phyloP scores from a whole-genome alignment of 306 rosid genomes.

The Cajanus cajan region DNA sequence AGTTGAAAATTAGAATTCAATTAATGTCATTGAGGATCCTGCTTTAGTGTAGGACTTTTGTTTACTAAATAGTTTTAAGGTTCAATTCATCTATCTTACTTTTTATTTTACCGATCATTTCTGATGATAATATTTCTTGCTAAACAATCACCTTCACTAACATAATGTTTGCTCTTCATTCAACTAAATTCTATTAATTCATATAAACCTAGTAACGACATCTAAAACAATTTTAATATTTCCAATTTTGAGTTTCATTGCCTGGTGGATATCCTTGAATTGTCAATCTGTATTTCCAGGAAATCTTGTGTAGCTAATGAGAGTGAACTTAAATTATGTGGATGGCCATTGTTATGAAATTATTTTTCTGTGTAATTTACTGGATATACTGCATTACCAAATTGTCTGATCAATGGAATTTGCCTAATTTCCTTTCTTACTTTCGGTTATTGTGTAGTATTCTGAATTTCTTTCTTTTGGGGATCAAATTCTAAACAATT shows the following conservation, averaged over 20 bases:
- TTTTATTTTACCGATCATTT: not conserved
- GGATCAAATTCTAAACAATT: slow-evolving; percentile 19
- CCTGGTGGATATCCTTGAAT: not conserved
- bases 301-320: not conserved
- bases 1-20: not conserved
- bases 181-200: not conserved
- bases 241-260: not conserved
- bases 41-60: not conserved
- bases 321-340: not conserved
- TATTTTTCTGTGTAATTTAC: slow-evolving; percentile 3
- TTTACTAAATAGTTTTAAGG: not conserved
- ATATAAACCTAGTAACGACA: not conserved
- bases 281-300: not conserved
- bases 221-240: not conserved
- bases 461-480: slow-evolving; percentile 24
- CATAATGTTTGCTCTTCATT: not conserved
- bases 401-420: slow-evolving; percentile 5
- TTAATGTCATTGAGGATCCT: slow-evolving; percentile 2
- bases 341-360: slow-evolving; percentile 15
- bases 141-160: not conserved
- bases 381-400: not conserved
- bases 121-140: not conserved
- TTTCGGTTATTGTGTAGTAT: not conserved
- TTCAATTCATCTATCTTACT: not conserved
- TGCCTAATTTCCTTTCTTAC: not conserved